Evolutionary conservation across 495 filamentous ascomycete species (phyloP), one percentile per base, ranked within the genome.

Genomic region (Peziza echinospora): DNA sequence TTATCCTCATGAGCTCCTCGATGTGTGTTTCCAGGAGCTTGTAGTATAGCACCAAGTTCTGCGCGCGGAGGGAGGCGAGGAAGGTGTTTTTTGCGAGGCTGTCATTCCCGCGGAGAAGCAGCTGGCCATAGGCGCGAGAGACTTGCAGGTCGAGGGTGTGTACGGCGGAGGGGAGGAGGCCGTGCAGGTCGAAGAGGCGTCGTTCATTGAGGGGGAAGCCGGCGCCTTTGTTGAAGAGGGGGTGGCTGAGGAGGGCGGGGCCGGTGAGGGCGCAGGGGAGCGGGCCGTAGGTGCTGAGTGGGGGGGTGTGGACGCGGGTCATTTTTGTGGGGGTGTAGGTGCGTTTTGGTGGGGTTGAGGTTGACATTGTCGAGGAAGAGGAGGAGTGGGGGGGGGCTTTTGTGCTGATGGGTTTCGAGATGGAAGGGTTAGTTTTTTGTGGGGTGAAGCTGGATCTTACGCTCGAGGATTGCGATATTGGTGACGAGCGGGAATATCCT

Each of bases 1-100:
- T 82, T 9, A 93, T 63, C 37, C 76, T 71, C 53, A 92, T 84
- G 80, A 93, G 86, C 60, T 93, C 85, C 51, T 80, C 79, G 3
- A 82, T 57, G 58, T 82, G 73, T 34, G 8, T 8, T n/a, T n/a
- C 8, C 26, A 34, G n/a, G 26, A 34, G 26, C 26, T 8, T n/a
- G n/a, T 8, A 34, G n/a, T 8, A 34, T 34, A 34, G 26, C 26
- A n/a, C n/a, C 26, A 34, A 34, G 64, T 85, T 92, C 61, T 93
- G 84, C 46, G 80, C 73, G 57, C 80, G 76, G 68, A 92, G 69
- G 54, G 75, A 75, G 16, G 76, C 75, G 71, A 84, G 77, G 58
- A 82, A 92, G 0, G 81, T 85, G 51, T 89, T 84, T 63, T 82
- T 82, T 11, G 74, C 76, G 40, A 87, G 59, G 50, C 78, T 71